These are phyloP conservation scores for Ceratocystiopsis sp. DNA, from an alignment of 2,329 filamentous ascomycete genomes.

Conservation along the genomic window DNA sequence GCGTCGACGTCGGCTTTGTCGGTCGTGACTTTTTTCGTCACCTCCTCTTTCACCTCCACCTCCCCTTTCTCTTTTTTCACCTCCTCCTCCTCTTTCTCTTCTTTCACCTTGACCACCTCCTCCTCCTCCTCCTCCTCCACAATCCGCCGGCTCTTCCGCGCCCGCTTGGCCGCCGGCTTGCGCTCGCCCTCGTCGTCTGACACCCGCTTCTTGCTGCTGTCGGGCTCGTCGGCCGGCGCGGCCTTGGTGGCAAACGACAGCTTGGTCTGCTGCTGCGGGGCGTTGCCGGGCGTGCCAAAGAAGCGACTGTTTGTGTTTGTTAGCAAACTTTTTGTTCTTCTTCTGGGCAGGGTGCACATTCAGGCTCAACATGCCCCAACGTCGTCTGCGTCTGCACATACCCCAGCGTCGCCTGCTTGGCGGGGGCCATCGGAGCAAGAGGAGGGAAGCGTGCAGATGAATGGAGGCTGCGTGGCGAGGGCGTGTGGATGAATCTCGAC, in stretches of 20 bases:
- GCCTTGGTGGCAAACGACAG: conserved; percentile 49
- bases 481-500: too few species aligned
- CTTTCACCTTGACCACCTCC: neutral
- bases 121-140: conserved; percentile 35
- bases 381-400: conserved; percentile 67
- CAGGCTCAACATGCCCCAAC: conserved; percentile 55
- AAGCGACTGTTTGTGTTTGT: conserved; percentile 64
- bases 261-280: conserved; percentile 58
- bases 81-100: neutral
- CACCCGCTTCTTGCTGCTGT: conserved; percentile 8
- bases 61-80: neutral
- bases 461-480: too few species aligned
- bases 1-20: conserved; percentile 11
- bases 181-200: conserved; percentile 12
- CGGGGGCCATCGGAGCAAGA: conserved; percentile 13
- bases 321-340: conserved; percentile 3
- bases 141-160: conserved; percentile 28
- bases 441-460: too few species aligned
- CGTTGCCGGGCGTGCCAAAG: conserved; percentile 51
- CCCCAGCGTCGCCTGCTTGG: conserved; percentile 73
- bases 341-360: too few species aligned
- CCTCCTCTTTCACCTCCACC: neutral
- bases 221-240: conserved; percentile 11
- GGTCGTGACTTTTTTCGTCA: conserved; percentile 15
- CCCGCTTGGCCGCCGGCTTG: conserved; percentile 41